phyloP scores from a whole-genome alignment of 371 early-diverging fungal species.

The Rhizomucor pusillus region DNA sequence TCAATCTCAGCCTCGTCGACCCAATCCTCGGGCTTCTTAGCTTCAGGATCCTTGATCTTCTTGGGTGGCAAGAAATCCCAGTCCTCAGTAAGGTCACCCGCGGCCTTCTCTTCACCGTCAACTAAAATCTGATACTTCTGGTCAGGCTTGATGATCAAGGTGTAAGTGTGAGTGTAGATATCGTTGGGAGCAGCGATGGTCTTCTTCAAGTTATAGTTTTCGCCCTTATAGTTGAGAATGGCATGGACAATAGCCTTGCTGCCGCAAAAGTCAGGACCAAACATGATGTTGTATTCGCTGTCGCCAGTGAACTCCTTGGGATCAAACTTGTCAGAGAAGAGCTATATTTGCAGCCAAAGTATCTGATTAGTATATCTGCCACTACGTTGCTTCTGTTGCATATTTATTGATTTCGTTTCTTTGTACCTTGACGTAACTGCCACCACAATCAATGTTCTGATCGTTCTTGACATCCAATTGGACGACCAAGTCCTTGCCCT shows the following conservation, averaged over 20 bases:
- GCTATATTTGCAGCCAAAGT: slow-evolving; percentile 24
- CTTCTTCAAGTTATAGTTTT: slow-evolving; percentile 78
- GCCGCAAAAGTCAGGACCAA: slow-evolving; percentile 96
- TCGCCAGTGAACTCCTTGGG: slow-evolving; percentile 82
- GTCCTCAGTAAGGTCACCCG: slow-evolving; percentile 79
- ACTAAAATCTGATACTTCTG: slow-evolving; percentile 85
- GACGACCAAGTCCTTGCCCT: slow-evolving; percentile 79
- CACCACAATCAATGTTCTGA: slow-evolving; percentile 93
- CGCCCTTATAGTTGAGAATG: slow-evolving; percentile 91
- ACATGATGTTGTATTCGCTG: slow-evolving; percentile 93
- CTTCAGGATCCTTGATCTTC: slow-evolving; percentile 89
- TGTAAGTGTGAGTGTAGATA: slow-evolving; percentile 83
- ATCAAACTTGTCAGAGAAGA: slow-evolving; percentile 60
- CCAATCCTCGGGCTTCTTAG: slow-evolving; percentile 94
- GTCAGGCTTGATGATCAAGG: slow-evolving; percentile 86
- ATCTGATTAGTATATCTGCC: background rate
- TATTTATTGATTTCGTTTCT: background rate
- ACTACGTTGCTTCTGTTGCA: background rate
- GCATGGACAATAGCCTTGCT: slow-evolving; percentile 90
- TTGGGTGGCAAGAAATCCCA: slow-evolving; percentile 89
- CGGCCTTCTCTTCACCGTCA: slow-evolving; percentile 68
- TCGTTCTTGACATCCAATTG: slow-evolving; percentile 97
- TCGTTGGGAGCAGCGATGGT: slow-evolving; percentile 70
- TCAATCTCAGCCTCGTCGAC: slow-evolving; percentile 86
- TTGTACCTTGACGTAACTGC: slow-evolving; percentile 92